Evolutionary conservation across 164 flowering plant genomes (phyloP).

Genomic region (Liquidambar formosana): DNA sequence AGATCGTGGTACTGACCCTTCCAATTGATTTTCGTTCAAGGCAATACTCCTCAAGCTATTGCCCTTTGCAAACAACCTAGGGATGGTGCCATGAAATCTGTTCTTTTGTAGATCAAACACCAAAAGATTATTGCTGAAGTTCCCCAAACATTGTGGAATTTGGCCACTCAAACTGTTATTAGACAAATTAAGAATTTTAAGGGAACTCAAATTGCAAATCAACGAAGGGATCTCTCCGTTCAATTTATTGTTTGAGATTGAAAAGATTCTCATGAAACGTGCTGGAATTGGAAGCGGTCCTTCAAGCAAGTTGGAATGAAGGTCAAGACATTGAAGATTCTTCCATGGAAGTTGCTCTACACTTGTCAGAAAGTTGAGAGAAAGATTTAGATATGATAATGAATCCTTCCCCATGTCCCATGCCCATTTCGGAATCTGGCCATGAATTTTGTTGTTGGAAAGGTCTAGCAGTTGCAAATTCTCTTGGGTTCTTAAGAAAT

Average conservation of each 20-base stretch:
- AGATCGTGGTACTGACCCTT: neutral
- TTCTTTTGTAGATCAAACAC: neutral
- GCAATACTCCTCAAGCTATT: neutral
- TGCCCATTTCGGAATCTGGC: neutral
- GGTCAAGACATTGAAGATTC: neutral
- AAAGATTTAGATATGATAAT: neutral
- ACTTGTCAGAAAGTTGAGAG: neutral
- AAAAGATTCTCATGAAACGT: too few species aligned
- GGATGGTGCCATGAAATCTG: neutral
- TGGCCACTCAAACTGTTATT: neutral
- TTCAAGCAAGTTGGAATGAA: conserved; percentile 2
- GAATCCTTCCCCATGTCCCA: neutral
- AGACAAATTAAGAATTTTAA: neutral
- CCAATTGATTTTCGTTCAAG: neutral
- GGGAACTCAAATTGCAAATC: neutral
- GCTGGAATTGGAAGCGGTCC: conserved; percentile 1
- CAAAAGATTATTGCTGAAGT: neutral
- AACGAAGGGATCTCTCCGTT: neutral
- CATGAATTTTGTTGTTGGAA: conserved; percentile 7
- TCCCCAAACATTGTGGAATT: neutral
- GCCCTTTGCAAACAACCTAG: neutral
- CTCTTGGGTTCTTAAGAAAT: neutral
- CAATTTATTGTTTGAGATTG: too few species aligned
- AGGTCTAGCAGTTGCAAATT: neutral
- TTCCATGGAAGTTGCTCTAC: neutral